Evolutionary conservation across 192 early-diverging fungal species (phyloP), one percentile per base, ranked within the genome.

Genomic region (Coemansia sp.): DNA sequence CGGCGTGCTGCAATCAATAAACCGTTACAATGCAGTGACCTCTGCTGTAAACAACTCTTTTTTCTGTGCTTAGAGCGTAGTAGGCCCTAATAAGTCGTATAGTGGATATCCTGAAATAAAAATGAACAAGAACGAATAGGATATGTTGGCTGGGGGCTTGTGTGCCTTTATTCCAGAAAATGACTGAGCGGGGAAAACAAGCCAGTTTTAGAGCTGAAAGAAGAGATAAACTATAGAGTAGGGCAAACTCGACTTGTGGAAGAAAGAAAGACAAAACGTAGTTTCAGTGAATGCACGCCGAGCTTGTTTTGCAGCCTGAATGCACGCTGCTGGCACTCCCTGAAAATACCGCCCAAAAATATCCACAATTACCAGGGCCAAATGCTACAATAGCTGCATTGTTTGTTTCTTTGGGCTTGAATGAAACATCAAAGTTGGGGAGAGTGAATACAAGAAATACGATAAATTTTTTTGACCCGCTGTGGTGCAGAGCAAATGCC

Each of bases 251-350:
- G 40, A 31, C 11, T 21, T 48, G 54, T n/a, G 34, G 25, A 56
- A 23, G 34, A 28, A 56, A 36, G 54, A 56, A 56, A 56, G 51
- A 10, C 24, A 55, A 55, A 18, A 34, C 4, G 46, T 48, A 17
- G 31, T 20, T 18, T 56, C 34, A 31, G 28, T 11, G 34, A 37
- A 37, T 56, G 54, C 28, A 56, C n/a, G 15, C 18, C 54, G 15
- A 56, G n/a, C 54, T 36, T 36, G 54, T 56, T 5, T 31, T 56
- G 54, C 54, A 56, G 54, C 54, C 54, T n/a, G 28, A 36, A 56
- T 56, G 54, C 54, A 56, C 20, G 54, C 26, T 36, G 28, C 34
- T 36, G 54, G 28, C 54, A 14, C 54, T 56, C 54, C 54, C 54
- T 56, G 46, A 48, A 48, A 48, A 48, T 21, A 48, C 46, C 44